These are phyloP conservation scores for Trichophyton rubrum DNA, from an alignment of 2,329 filamentous ascomycete species.

Conservation along the genomic window DNA sequence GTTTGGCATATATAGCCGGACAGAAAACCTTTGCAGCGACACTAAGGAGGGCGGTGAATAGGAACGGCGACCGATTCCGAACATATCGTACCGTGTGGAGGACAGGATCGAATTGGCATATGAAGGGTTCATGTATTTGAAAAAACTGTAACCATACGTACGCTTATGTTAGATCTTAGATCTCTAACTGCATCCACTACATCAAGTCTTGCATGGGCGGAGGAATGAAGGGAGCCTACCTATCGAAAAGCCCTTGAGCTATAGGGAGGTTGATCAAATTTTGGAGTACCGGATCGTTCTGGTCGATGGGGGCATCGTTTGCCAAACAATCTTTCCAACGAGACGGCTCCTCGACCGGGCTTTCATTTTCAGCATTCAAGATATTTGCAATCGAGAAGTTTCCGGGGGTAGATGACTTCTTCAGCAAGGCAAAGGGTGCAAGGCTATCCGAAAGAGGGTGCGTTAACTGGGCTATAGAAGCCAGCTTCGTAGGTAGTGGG, in stretches of 20 bases:
- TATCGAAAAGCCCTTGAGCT: constrained; percentile 22
- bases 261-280: constrained; percentile 19
- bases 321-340: neutral
- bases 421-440: constrained; percentile 13
- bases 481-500: neutral
- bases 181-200: neutral
- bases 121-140: constrained; percentile 30
- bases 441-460: constrained; percentile 10
- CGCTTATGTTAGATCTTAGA: neutral
- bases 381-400: constrained; percentile 16
- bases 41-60: constrained; percentile 26
- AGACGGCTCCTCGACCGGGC: constrained; percentile 4
- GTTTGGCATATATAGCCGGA: constrained; percentile 20
- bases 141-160: constrained; percentile 19
- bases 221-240: constrained; percentile 11
- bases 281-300: constrained; percentile 20
- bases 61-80: constrained; percentile 25
- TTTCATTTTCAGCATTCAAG: constrained; percentile 14
- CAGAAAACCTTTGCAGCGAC: constrained; percentile 29
- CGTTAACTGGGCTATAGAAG: neutral
- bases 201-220: neutral
- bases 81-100: constrained; percentile 31
- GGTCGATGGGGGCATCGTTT: constrained; percentile 8
- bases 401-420: constrained; percentile 19
- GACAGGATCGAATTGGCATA: constrained; percentile 29